Evolutionary conservation across 2,329 filamentous ascomycete species (phyloP).

Genomic region (Cladosporium colombiae): DNA sequence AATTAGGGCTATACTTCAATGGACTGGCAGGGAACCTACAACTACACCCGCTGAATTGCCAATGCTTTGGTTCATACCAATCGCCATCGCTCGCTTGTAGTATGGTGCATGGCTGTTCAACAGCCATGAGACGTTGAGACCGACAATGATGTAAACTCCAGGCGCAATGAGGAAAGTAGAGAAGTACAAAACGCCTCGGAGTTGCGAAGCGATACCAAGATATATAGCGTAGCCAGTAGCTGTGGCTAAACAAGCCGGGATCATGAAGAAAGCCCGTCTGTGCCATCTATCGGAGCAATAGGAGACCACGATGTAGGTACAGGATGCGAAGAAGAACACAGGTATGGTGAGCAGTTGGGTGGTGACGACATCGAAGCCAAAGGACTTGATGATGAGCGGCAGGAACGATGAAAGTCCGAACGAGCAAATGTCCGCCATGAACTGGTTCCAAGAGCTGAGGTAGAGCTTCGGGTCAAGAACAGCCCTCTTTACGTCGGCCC

Average conservation of each 20-base stretch:
- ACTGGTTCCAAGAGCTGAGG: conserved; percentile 27
- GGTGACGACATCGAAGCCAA: conserved; percentile 6
- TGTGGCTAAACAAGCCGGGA: background rate
- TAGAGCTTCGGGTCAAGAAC: conserved; percentile 28
- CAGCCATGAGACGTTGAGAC: conserved; percentile 3
- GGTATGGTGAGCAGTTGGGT: conserved; percentile 6
- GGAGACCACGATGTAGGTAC: background rate
- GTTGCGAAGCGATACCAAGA: background rate
- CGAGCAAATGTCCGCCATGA: conserved; percentile 25
- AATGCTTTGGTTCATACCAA: conserved; percentile 8
- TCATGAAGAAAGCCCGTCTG: conserved; percentile 4
- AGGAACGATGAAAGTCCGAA: conserved; percentile 29
- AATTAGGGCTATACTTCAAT: background rate
- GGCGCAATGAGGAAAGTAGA: background rate
- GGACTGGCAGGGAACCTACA: background rate
- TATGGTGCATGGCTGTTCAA: conserved; percentile 8
- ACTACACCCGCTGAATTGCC: background rate
- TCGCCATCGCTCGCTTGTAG: conserved; percentile 10
- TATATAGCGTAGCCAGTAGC: background rate
- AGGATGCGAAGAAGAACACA: background rate
- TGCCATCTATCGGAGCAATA: background rate
- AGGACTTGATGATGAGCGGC: conserved; percentile 60
- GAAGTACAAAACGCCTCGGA: background rate
- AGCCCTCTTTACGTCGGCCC: conserved; percentile 27
- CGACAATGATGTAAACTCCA: conserved; percentile 7